Evolutionary conservation across 306 rosid genomes (phyloP).

Genomic region (Cicer cuneatum): DNA sequence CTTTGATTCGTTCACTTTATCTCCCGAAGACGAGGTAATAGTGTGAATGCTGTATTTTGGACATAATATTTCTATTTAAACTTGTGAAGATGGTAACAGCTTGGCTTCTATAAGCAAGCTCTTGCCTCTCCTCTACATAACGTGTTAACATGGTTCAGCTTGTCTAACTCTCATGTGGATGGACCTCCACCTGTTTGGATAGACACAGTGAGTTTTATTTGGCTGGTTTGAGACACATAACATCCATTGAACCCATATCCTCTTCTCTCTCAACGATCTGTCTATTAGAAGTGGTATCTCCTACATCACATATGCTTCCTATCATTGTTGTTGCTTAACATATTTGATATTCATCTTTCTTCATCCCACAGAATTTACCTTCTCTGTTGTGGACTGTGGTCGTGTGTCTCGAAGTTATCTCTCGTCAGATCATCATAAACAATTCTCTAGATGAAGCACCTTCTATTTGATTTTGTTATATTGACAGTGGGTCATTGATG

Average conservation of each 20-base stretch:
- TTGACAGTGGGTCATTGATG: neutral
- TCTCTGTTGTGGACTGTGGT: conserved; percentile 9
- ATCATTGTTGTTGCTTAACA: conserved; percentile 17
- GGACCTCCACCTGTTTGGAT: neutral
- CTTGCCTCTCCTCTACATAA: neutral
- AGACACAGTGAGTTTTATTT: neutral
- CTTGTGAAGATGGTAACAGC: neutral
- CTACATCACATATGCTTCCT: neutral
- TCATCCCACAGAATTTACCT: neutral
- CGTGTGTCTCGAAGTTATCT: neutral
- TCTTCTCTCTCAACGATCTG: neutral
- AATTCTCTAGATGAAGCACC: conserved; percentile 13
- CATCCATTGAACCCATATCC: neutral
- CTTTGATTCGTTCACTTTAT: neutral
- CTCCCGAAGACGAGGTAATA: neutral
- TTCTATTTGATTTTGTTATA: neutral
- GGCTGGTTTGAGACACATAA: neutral
- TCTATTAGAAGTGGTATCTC: neutral
- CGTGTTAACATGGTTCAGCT: neutral
- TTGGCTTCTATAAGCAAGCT: neutral
- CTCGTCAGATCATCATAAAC: neutral
- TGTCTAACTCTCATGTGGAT: neutral
- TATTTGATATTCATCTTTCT: neutral
- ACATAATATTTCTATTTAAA: neutral
- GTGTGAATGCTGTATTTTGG: neutral